These are phyloP conservation scores for Rhodosporidiobolus odoratus DNA, from an alignment of 768 basidiomycete genomes.

Conservation along the genomic window DNA sequence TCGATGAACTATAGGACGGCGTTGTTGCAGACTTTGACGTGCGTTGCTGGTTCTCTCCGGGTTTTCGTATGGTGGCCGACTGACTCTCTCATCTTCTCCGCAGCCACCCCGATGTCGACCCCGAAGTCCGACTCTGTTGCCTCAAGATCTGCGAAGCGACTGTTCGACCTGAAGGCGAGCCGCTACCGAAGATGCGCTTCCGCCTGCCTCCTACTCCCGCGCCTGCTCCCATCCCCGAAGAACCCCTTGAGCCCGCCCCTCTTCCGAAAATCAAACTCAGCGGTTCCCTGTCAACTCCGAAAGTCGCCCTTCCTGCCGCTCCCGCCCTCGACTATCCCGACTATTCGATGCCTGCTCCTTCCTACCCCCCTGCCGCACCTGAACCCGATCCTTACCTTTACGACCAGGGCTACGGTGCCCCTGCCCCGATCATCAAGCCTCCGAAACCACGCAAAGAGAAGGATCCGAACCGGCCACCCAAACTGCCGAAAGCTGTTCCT, in stretches of 20 bases:
- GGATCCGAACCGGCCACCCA: conserved; percentile 18
- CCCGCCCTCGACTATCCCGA: background rate
- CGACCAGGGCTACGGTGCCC: background rate
- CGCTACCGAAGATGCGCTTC: conserved; percentile 64
- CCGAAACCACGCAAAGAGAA: conserved; percentile 28
- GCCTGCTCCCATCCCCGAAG: conserved; percentile 1
- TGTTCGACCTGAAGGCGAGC: conserved; percentile 74
- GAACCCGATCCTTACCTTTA: background rate
- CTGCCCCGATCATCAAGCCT: conserved; percentile 1
- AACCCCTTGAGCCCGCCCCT: background rate
- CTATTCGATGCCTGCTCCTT: background rate
- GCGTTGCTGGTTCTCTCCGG: conserved; percentile 42
- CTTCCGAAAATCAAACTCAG: conserved; percentile 28
- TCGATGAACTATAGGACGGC: conserved; percentile 64
- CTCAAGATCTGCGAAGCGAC: conserved; percentile 86
- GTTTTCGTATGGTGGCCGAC: background rate
- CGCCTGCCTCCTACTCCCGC: conserved; percentile 43
- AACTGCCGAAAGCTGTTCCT: conserved; percentile 13
- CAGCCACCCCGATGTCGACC: conserved; percentile 70
- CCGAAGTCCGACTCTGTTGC: conserved; percentile 84
- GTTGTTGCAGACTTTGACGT: conserved; percentile 77
- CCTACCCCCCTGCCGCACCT: background rate
- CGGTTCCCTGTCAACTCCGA: conserved; percentile 18
- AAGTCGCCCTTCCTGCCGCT: conserved; percentile 1
- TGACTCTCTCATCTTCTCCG: background rate